A percentile compares a stretch with the other conserved stretches of the same genome.
phyloP scores from a whole-genome alignment of 768 basidiomycete species.

The Amanita thiersii region DNA sequence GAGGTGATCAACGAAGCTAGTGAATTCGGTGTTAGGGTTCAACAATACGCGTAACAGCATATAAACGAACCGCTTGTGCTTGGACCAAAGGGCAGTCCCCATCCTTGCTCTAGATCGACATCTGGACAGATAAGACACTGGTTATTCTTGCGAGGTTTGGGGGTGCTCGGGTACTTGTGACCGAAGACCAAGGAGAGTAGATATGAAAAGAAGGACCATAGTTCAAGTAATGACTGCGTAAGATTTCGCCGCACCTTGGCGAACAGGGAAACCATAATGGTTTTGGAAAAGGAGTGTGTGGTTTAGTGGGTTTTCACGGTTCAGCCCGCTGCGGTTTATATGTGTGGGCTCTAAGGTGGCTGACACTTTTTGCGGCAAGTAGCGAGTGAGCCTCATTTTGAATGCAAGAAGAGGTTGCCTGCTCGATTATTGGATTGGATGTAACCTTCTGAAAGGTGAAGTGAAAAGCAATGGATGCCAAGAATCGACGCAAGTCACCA shows the following conservation, averaged over 20 bases:
- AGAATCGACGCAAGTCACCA: neutral
- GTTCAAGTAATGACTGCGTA: constrained; percentile 2
- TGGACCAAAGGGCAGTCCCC: neutral
- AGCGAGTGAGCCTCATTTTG: too few relatives aligned
- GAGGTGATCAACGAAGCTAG: too few relatives aligned
- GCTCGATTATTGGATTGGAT: too few relatives aligned
- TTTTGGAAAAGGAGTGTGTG: neutral
- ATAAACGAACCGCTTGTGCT: neutral
- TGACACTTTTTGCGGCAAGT: too few relatives aligned
- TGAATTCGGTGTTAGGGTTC: constrained; percentile 1
- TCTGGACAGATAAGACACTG: neutral
- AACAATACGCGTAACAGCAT: neutral
- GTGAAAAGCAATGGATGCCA: too few relatives aligned
- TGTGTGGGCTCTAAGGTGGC: too few relatives aligned
- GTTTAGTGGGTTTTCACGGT: neutral
- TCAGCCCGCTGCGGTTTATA: too few relatives aligned
- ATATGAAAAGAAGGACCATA: constrained; percentile 7
- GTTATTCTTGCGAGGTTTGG: neutral
- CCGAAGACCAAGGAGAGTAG: constrained; percentile 3
- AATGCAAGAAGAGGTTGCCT: too few relatives aligned
- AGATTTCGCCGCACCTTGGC: constrained; percentile 2
- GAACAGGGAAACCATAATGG: constrained; percentile 4
- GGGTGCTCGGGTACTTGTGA: neutral
- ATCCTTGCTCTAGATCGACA: constrained; percentile 6
- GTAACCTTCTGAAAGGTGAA: too few relatives aligned